A percentile compares a stretch with the other conserved stretches of the same genome.
Conservation (phyloP, 371 early-diverging fungal species). For the Mortierella sp. region DNA sequence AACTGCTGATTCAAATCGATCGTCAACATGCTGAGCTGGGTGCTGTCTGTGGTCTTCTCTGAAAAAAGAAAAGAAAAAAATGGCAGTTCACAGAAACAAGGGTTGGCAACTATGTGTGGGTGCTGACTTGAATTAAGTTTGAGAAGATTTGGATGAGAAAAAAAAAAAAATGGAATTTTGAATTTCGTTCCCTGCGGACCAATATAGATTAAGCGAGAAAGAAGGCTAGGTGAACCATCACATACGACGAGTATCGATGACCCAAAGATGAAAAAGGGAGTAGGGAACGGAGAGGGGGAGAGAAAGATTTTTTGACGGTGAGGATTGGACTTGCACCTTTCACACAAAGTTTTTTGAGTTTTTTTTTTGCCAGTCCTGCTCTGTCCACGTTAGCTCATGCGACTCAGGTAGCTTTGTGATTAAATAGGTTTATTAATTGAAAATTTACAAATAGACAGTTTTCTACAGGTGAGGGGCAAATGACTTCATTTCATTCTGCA, state of each 20-base stretch:
- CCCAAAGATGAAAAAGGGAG: no score
- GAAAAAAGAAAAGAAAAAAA: background rate
- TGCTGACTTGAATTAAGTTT: background rate
- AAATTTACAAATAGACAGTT: background rate
- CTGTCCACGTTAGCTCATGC: no score
- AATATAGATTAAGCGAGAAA: background rate
- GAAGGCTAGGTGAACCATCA: no score
- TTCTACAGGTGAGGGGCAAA: conserved; percentile 48
- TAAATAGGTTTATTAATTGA: no score
- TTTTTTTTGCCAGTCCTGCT: no score
- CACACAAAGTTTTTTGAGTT: no score
- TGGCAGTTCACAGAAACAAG: background rate
- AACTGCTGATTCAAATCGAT: conserved; percentile 42
- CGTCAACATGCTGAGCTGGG: conserved; percentile 28
- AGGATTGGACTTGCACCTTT: no score
- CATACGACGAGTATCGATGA: no score
- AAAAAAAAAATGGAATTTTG: conserved; percentile 13
- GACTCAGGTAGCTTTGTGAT: no score
- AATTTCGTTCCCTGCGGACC: no score
- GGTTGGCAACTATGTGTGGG: background rate
- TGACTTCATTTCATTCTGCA: conserved; percentile 29
- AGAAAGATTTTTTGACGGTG: no score
- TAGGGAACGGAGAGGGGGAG: no score
- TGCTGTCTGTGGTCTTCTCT: background rate
- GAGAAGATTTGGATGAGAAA: conserved; percentile 6